A percentile compares a stretch with the other conserved stretches of the same genome.
Evolutionary conservation across 805 yeast genomes (phyloP).

Genomic region (Phaffomyces opuntiae): DNA sequence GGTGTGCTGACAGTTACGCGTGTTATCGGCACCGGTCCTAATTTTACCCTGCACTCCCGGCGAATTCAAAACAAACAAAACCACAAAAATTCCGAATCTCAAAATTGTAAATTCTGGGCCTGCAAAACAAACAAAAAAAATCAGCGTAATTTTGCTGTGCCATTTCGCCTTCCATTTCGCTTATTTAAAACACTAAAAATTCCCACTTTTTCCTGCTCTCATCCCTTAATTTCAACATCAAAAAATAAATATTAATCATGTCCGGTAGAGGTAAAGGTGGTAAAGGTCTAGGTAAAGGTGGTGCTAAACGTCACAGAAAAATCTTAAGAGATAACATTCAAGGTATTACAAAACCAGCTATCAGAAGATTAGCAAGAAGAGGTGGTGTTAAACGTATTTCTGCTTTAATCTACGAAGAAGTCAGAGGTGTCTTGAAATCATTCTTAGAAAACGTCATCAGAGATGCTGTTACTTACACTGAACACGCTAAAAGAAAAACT

Average conservation of each 20-base stretch:
- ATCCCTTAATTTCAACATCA: slow-evolving; percentile 11
- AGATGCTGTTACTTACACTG: slow-evolving; percentile 99
- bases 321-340: slow-evolving; percentile 98
- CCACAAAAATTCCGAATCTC: too few relatives aligned
- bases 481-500: slow-evolving; percentile 99
- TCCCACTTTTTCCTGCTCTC: neutral
- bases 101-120: neutral
- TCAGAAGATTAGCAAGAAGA: slow-evolving; percentile 99
- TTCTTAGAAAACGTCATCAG: slow-evolving; percentile 96
- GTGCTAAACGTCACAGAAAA: slow-evolving; percentile 99
- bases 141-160: neutral
- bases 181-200: neutral
- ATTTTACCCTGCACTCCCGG: too few relatives aligned
- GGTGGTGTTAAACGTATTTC: slow-evolving; percentile 99
- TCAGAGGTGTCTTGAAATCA: slow-evolving; percentile 91
- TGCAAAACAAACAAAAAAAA: neutral
- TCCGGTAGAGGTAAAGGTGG: slow-evolving; percentile 99
- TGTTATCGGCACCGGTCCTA: too few relatives aligned
- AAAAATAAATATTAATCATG: slow-evolving; percentile 37
- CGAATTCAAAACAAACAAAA: too few relatives aligned
- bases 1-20: neutral
- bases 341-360: slow-evolving; percentile 99
- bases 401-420: slow-evolving; percentile 97
- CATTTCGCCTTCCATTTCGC: too few relatives aligned
- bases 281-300: slow-evolving; percentile 99